Evolutionary conservation across 2,329 filamentous ascomycete genomes (phyloP), one percentile per base, ranked within the genome.

Genomic region (Onygenales sp.): DNA sequence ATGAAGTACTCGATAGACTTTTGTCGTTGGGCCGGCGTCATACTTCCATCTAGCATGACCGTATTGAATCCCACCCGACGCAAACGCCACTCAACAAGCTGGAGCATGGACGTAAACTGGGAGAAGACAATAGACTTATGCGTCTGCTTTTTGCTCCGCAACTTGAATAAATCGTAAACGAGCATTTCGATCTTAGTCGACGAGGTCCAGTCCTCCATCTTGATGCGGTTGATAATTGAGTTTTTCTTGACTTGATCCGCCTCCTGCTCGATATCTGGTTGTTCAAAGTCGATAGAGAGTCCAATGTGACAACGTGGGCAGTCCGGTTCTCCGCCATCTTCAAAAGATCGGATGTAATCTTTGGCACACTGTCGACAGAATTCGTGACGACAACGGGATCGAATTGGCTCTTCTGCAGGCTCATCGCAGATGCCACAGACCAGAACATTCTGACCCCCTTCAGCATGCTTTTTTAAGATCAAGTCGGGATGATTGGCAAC

Each of bases 121-220:
- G 88, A 95, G 69, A 97, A 97, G 58, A 97, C 93, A 65, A 97
- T 97, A 3, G 88, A 94, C 74, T 98, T 98, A 69, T 93, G 86
- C 0, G 90, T 94, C 57, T 90, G 85, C 67, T 94, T 95, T 73
- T 95, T 88, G 54, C 87, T 95, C 54, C 93, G 85, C 40, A 97
- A 80, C 68, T 88, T 87, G 75, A 95, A 93, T 2, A 98, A 80
- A 65, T 97, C 90, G 65, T 96, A 94, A 8, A 97, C 86, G 5
- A 98, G 81, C 67, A 95, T 84, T 73, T 98, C 93, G 60, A 98
- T 98, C 75, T 98, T 98, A 57, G 91, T 96, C 1, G 90, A 96
- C 0, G 89, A 95, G 0, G 90, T 95, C 93, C 93, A 98, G 63
- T 97, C 88, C 67, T 95, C 88, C 91, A 97, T 96, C 71, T 92